Evolutionary conservation across 2,329 filamentous ascomycete genomes (phyloP).

Genomic region (Ceratocystis cacaofunesta): DNA sequence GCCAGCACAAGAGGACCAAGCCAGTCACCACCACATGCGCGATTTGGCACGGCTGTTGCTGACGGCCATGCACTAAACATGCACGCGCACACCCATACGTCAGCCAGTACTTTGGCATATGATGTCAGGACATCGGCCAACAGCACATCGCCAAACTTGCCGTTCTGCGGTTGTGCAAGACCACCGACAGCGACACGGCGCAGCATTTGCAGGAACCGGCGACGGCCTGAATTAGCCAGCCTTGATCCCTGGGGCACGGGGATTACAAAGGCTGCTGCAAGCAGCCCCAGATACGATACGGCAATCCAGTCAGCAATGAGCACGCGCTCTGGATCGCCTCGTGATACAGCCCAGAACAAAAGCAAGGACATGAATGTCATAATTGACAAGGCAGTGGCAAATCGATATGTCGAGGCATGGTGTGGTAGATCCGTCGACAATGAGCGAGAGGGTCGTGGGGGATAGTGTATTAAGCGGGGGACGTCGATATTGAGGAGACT

Average conservation of each 20-base stretch:
- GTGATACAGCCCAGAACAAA: conserved; percentile 72
- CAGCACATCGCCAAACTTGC: conserved; percentile 88
- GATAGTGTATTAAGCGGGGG: conserved; percentile 73
- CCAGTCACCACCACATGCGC: conserved; percentile 63
- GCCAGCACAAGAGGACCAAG: conserved; percentile 75
- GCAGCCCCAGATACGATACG: conserved; percentile 62
- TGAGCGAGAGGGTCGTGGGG: conserved; percentile 56
- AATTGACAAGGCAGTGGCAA: conserved; percentile 61
- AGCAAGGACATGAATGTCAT: conserved; percentile 58
- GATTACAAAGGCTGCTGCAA: conserved; percentile 56
- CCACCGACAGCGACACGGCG: conserved; percentile 71
- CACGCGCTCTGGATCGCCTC: conserved; percentile 52
- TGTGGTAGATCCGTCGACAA: conserved; percentile 57
- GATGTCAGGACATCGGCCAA: conserved; percentile 89
- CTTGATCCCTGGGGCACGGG: conserved; percentile 43
- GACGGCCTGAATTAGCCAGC: conserved; percentile 53
- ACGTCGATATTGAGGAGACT: conserved; percentile 71
- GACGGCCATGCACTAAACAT: conserved; percentile 65
- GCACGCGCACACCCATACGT: conserved; percentile 76
- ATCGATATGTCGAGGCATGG: conserved; percentile 70
- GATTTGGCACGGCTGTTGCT: conserved; percentile 67
- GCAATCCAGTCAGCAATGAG: conserved; percentile 73
- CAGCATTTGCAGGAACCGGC: conserved; percentile 59
- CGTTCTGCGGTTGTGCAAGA: conserved; percentile 70
- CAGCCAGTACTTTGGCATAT: conserved; percentile 82